Evolutionary conservation across 305 asterid species (phyloP).

Genomic region (Fraxinus paxiana): DNA sequence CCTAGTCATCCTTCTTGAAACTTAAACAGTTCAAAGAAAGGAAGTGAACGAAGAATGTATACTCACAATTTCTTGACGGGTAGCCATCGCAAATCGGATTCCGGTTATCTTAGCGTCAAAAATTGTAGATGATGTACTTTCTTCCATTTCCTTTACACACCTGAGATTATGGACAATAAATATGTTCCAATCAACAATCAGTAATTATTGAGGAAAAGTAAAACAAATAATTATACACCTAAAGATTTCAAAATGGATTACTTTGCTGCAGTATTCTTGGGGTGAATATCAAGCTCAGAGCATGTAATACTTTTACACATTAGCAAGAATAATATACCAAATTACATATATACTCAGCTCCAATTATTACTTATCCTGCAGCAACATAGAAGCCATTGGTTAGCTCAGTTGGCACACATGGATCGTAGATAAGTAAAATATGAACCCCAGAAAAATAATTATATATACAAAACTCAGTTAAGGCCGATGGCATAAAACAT

Average conservation of each 20-base stretch:
- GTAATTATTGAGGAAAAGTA: background rate
- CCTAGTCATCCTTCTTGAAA: background rate
- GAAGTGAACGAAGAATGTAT: constrained; percentile 17
- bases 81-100: constrained; percentile 69
- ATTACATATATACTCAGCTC: background rate
- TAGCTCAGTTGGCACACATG: background rate
- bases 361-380: constrained; percentile 1
- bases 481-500: background rate
- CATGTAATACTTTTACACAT: background rate
- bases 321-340: background rate
- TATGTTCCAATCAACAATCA: constrained; percentile 15
- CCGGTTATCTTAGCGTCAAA: constrained; percentile 56
- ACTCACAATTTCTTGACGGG: constrained; percentile 81
- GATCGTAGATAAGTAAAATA: background rate
- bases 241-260: constrained; percentile 13
- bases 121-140: constrained; percentile 31
- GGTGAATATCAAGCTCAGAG: background rate
- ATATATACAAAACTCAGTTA: background rate
- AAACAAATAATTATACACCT: background rate
- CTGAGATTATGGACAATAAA: constrained; percentile 28
- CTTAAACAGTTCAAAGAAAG: constrained; percentile 10
- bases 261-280: background rate
- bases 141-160: constrained; percentile 57
- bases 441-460: background rate
- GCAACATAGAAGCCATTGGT: background rate